Base-by-base conservation (phyloP, 176 grass and related monocot species). In the Zea luxurians region DNA sequence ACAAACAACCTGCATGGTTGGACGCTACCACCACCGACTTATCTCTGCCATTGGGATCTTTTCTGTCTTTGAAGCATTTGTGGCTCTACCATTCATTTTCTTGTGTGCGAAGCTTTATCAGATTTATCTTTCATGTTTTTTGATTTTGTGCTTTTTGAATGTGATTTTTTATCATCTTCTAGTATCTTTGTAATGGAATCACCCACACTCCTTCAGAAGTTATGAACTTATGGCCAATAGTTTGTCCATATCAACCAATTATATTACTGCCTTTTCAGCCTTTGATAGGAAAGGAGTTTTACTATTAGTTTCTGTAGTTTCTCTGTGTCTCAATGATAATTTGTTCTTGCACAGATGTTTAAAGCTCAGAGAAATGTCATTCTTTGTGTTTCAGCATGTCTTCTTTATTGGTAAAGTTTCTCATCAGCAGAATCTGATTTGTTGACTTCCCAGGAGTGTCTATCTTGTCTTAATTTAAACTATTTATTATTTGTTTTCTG, bases 281-380 rank as follows among this genome's bases (percentile, higher is more conserved):
- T 35, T 68, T 38, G 46, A 34, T 21, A 61, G 15, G 27, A 63
- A 21, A 13, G 4, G 37, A 52, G 18, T 42, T 81, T 13, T 65
- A n/a, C 13, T 71, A 5, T 48, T 62, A 21, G n/a, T 74, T 76
- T 48, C n/a, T 71, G 59, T 34, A 7, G 3, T 78, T 64, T 40
- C 4, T 75, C 1, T 73, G 5, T 62, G 37, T 76, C 36, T 70
- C 7, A 66, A 50, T 64, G 18, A 34, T 75, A 40, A 8, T 69
- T 72, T 62, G 27, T 47, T 61, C 69, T 69, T 97, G 46, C 13
- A 15, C 89, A 97, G 93, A 91, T 97, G 17, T 97, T 97, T 82
- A 97, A 97, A 86, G 89, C 93, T 59, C 93, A 97, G 78, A 87
- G 93, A 78, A 97, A 97, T 87, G 93, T 86, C 54, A 87, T 97